Evolutionary conservation across 352 stramenopile species (phyloP).

Genomic region (Saprolegnia parasitica): DNA sequence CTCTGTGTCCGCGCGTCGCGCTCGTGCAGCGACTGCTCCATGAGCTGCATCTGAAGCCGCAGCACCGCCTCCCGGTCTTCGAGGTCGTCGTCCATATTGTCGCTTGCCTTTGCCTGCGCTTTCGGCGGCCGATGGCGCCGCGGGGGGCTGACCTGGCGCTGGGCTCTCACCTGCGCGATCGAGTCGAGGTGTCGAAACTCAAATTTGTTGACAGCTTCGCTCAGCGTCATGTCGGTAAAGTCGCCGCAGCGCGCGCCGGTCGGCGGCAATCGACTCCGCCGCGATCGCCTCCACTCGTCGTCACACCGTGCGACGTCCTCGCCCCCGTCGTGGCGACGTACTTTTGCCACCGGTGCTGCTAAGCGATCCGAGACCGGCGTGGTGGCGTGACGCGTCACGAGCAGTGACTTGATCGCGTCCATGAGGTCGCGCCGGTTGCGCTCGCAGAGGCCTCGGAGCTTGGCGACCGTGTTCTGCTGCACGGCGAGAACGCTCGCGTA

Average conservation of each 20-base stretch:
- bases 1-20: background rate
- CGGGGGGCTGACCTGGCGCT: slow-evolving; percentile 3
- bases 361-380: background rate
- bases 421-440: slow-evolving; percentile 42
- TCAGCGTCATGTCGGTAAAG: slow-evolving; percentile 61
- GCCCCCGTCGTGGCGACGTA: too few species aligned
- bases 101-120: background rate
- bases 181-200: slow-evolving; percentile 37
- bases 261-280: background rate
- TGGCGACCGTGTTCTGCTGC: slow-evolving; percentile 71
- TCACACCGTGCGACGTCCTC: too few species aligned
- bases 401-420: slow-evolving; percentile 47
- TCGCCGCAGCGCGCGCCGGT: slow-evolving; percentile 40
- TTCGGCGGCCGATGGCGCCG: background rate
- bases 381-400: slow-evolving; percentile 36
- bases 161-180: background rate
- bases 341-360: background rate
- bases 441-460: slow-evolving; percentile 50
- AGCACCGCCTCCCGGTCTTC: slow-evolving; percentile 53
- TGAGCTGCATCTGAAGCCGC: slow-evolving; percentile 48
- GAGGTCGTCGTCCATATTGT: slow-evolving; percentile 49
- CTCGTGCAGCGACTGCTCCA: slow-evolving; percentile 16
- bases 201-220: slow-evolving; percentile 54
- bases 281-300: too few species aligned
- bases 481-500: slow-evolving; percentile 67